Evolutionary conservation across 179 eudicot genomes (phyloP).

Genomic region (Heliamphora pulchella): DNA sequence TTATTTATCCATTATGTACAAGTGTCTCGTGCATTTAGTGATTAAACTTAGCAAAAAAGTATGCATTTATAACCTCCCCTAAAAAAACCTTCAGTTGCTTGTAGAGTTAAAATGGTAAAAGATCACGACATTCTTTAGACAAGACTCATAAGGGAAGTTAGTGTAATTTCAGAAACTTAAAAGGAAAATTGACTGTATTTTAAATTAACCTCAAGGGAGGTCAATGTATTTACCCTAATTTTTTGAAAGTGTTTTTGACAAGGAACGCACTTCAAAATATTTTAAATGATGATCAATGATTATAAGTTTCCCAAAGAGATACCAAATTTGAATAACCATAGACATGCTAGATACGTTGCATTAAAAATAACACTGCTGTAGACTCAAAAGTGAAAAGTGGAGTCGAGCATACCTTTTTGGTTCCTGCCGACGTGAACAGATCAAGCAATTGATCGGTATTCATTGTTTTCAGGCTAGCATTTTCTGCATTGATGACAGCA

Average conservation of each 20-base stretch:
- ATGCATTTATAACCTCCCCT: no score
- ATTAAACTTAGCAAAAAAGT: no score
- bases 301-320: neutral
- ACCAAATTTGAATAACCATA: neutral
- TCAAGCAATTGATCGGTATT: slow-evolving; percentile 98
- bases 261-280: neutral
- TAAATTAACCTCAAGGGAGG: no score
- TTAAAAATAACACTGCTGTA: neutral
- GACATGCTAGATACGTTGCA: neutral
- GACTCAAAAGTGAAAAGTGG: neutral
- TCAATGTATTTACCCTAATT: no score
- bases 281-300: neutral
- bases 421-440: slow-evolving; percentile 82
- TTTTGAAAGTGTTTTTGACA: neutral
- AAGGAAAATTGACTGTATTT: no score
- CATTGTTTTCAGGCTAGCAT: slow-evolving; percentile 98
- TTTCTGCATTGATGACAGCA: slow-evolving; percentile 91
- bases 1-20: no score
- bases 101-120: no score
- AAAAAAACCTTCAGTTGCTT: no score
- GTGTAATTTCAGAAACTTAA: no score
- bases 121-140: no score
- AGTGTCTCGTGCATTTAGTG: no score
- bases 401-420: slow-evolving; percentile 46
- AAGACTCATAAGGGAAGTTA: no score